These are phyloP conservation scores for Breynia disticha DNA, from an alignment of 441 rosid species.

Conservation along the genomic window DNA sequence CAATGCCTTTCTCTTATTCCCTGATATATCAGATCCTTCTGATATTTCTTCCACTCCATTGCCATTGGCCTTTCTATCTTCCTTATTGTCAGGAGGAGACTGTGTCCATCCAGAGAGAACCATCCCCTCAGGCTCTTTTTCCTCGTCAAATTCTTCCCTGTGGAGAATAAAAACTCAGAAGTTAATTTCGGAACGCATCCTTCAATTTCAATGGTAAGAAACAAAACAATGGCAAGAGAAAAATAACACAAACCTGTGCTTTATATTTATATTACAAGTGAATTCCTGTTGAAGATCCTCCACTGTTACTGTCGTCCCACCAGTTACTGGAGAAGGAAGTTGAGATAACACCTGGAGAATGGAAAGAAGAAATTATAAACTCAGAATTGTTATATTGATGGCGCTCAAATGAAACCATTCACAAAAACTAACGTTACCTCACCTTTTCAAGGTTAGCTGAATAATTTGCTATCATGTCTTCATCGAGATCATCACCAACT, in stretches of 20 bases:
- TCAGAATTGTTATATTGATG: background rate
- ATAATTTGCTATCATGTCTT: slow-evolving; percentile 64
- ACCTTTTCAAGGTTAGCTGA: slow-evolving; percentile 93
- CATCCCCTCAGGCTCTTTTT: slow-evolving; percentile 96
- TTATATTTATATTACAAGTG: slow-evolving; percentile 65
- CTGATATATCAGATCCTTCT: slow-evolving; percentile 23
- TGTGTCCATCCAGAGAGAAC: slow-evolving; percentile 81
- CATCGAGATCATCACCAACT: slow-evolving; percentile 96
- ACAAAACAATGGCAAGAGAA: background rate
- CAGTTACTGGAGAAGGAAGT: slow-evolving; percentile 70
- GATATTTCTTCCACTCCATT: slow-evolving; percentile 37
- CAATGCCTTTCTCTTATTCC: slow-evolving; percentile 53
- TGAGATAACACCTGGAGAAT: slow-evolving; percentile 51
- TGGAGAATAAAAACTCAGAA: background rate
- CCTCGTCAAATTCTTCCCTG: slow-evolving; percentile 94
- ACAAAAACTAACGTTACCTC: background rate
- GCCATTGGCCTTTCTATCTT: slow-evolving; percentile 31
- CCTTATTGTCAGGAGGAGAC: slow-evolving; percentile 37
- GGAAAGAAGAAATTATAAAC: slow-evolving; percentile 1
- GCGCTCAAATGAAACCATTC: background rate
- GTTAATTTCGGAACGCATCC: background rate
- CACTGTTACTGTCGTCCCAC: slow-evolving; percentile 60
- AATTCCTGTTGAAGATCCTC: slow-evolving; percentile 95
- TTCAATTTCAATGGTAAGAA: background rate
- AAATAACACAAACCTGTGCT: slow-evolving; percentile 67